A percentile compares a stretch with the other conserved stretches of the same genome.
These are phyloP conservation scores for Herpetomonas tarakana DNA, from an alignment of 208 protist genomes.

Conservation along the genomic window DNA sequence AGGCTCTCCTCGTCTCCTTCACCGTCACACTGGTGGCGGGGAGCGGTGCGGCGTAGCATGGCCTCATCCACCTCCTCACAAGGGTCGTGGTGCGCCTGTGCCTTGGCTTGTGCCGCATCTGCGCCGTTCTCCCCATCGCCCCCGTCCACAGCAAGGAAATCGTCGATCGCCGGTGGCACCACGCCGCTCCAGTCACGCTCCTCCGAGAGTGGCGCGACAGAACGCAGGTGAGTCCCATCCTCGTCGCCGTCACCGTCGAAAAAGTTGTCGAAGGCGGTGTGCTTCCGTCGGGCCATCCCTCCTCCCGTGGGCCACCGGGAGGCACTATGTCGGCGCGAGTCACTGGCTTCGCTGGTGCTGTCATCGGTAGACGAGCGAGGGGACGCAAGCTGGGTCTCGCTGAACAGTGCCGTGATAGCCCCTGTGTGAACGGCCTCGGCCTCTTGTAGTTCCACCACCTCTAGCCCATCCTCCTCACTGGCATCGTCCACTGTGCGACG, in stretches of 20 bases:
- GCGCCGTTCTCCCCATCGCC: neutral
- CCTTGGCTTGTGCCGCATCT: neutral
- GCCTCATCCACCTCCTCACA: too few relatives aligned
- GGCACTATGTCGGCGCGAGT: conserved; percentile 5
- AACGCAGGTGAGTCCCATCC: neutral
- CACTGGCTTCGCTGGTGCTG: neutral
- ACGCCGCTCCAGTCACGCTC: neutral
- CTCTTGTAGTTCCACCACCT: conserved; percentile 25
- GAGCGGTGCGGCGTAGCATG: too few relatives aligned
- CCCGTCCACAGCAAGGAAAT: neutral
- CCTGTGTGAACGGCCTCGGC: conserved; percentile 4
- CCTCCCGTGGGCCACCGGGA: conserved; percentile 6
- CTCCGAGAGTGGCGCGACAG: neutral
- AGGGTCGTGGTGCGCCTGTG: neutral
- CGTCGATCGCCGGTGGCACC: neutral
- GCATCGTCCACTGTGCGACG: too few relatives aligned
- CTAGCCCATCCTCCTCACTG: conserved; percentile 9
- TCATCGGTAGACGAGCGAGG: too few relatives aligned
- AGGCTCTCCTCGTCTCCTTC: neutral
- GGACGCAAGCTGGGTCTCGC: neutral
- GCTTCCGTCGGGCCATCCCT: conserved; percentile 11
- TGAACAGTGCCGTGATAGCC: conserved; percentile 2
- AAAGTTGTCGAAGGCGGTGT: conserved; percentile 19
- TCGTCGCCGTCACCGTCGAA: conserved; percentile 7
- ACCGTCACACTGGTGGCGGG: too few relatives aligned